phyloP scores from a whole-genome alignment of 1,139 yeast genomes.

The Magnusiomyces ingens region DNA sequence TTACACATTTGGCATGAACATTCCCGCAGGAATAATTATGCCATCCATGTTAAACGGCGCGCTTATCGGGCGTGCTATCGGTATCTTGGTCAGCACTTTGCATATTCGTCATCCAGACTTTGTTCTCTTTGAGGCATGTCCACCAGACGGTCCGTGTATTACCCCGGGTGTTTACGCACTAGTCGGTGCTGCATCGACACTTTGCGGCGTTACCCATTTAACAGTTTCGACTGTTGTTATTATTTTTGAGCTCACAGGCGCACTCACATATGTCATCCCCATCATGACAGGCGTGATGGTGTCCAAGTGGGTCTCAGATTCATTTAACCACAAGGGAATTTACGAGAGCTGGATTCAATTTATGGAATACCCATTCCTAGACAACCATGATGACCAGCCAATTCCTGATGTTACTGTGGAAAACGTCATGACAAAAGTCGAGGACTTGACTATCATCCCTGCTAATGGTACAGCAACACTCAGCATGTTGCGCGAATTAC shows the following conservation, averaged over 20 bases:
- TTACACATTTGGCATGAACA: constrained; percentile 55
- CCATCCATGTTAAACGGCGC: constrained; percentile 73
- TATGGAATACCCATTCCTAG: constrained; percentile 36
- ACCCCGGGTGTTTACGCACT: constrained; percentile 94
- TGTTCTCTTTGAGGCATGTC: constrained; percentile 30
- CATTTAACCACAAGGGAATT: constrained; percentile 34
- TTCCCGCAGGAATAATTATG: constrained; percentile 73
- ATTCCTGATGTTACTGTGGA: constrained; percentile 33
- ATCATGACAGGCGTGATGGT: constrained; percentile 63
- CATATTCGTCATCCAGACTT: constrained; percentile 27
- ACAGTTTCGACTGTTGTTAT: constrained; percentile 91
- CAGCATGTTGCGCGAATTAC: constrained; percentile 20
- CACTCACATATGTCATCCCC: constrained; percentile 80
- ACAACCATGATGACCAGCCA: constrained; percentile 33
- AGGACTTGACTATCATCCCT: constrained; percentile 28
- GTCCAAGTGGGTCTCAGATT: constrained; percentile 43
- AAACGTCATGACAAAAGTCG: constrained; percentile 29
- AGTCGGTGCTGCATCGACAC: constrained; percentile 94
- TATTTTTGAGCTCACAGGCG: constrained; percentile 95
- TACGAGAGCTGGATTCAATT: constrained; percentile 41
- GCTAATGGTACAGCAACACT: constrained; percentile 20
- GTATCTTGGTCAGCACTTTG: constrained; percentile 44
- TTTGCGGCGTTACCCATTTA: constrained; percentile 87
- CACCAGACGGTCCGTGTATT: constrained; percentile 53
- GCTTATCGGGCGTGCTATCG: constrained; percentile 58